These are phyloP conservation scores for Chlorella vulgaris DNA, from an alignment of 139 green algal species.

Conservation along the genomic window DNA sequence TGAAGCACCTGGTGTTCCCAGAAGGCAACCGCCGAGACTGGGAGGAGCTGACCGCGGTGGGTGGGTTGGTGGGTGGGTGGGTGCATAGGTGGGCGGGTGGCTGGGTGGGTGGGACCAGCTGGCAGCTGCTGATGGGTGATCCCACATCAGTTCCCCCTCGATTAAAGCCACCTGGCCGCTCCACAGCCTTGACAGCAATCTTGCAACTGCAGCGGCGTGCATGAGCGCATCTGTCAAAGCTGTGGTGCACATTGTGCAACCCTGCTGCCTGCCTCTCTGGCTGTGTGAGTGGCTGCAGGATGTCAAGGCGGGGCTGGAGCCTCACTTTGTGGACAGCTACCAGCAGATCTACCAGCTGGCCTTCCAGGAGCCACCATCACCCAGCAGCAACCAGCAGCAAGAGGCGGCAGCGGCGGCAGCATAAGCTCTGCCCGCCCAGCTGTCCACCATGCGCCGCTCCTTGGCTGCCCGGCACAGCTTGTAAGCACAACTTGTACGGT, in stretches of 20 bases:
- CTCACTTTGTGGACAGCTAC: slow-evolving; percentile 88
- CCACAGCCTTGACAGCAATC: no score
- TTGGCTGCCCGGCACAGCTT: no score
- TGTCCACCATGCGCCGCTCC: not conserved
- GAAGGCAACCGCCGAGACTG: slow-evolving; percentile 90
- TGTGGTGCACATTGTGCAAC: not conserved
- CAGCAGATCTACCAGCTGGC: slow-evolving; percentile 87
- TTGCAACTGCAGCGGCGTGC: no score
- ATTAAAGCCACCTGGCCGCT: no score
- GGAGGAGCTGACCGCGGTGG: slow-evolving; percentile 83
- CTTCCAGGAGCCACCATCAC: not conserved
- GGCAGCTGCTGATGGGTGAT: no score
- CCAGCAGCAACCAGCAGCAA: not conserved
- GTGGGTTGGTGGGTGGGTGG: not conserved
- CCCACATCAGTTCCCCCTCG: no score
- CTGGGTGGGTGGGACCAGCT: no score
- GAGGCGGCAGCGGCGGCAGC: not conserved
- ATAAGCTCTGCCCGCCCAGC: not conserved
- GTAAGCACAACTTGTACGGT: no score
- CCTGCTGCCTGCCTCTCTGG: no score
- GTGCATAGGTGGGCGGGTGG: not conserved
- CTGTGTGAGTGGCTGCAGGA: slow-evolving; percentile 51
- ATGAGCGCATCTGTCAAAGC: not conserved
- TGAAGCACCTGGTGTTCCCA: slow-evolving; percentile 85
- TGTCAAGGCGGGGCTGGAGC: slow-evolving; percentile 81